Evolutionary conservation across 768 basidiomycete species (phyloP), one percentile per base, ranked within the genome.

Genomic region (Phaeolepiota aurea): DNA sequence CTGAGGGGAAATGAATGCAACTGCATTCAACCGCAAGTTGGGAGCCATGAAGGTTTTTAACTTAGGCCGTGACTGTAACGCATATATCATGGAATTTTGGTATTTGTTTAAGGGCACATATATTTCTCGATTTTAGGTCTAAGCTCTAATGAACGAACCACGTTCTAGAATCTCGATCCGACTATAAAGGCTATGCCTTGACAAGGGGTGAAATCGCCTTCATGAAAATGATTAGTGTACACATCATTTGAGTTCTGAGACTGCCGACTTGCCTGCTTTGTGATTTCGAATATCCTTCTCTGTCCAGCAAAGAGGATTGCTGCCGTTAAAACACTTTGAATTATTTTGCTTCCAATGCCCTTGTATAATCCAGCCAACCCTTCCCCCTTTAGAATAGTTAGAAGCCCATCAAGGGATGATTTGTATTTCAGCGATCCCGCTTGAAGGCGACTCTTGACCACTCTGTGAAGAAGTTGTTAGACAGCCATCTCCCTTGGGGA

Each of bases 261-360:
- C 7, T 4, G 19, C 48, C 56, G 40, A 38, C n/a, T n/a, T n/a
- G 70, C 73, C 54, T 58, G 58, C 54, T 78, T 86, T 10, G 76
- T 79, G n/a, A 81, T 45, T 49, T 87, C 82, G 43, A 80, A 88
- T 41, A 87, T 77, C 47, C 90, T 73, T 52, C 82, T 74, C 60
- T 98, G 94, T 4, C 86, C 78, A 11, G 82, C 86, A 55, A 98
- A 98, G 48, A 98, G 71, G 50, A 98, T 89, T 4, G 91, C 90
- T 12, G 92, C 92, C 5, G 91, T 94, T 37, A 97, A 69, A 1
- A 96, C 88, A 48, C 86, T 90, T 61, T 97, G 94, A 3, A 87
- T 43, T 15, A 99, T 77, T 64, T 99, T 99, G 53, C 82, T 87
- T 11, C 72, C 72, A 19, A 93, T 74, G 4, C 93, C 93, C 48